Base-by-base conservation (phyloP, 2,329 filamentous ascomycete species). In the Cordyceps militaris region DNA sequence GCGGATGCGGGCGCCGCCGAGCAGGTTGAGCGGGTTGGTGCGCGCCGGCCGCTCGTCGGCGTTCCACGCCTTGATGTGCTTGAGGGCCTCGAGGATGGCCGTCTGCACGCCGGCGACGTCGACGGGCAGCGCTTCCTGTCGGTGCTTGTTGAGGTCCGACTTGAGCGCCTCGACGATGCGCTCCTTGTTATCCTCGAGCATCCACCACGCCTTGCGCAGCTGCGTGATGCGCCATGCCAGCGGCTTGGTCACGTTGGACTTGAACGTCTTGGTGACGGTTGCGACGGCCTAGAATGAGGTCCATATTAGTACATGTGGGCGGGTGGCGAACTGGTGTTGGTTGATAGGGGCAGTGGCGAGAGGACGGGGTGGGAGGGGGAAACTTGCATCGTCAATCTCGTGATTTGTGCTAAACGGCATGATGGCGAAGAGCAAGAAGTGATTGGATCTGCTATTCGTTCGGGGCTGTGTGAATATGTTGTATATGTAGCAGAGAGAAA, bases 211-310 rank as follows among this genome's bases (percentile, higher is more conserved):
- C 61, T 74, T 70, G 57, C 73, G 72, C 6, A 76, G 66, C 61
- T 76, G 74, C 64, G 67, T 70, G 58, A 71, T 71, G n/a, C 72
- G 66, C 71, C 72, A 76, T 54, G 65, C 64, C 4, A 74, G 61
- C 5, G 63, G 60, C 36, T 74, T 73, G 24, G 73, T 76, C 21
- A 62, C 66, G 19, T 62, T 56, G 1, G 61, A 52, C 3, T 48
- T 59, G 56, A 58, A 58, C 2, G 56, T 52, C 32, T 30, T 30
- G 38, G 56, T 58, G 56, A 53, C 48, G 49, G 19, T 36, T 19
- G 28, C 48, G 48, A 52, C 38, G 24, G 56, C 16, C 56, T 57
- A n/a, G n/a, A n/a, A n/a, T n/a, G n/a, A n/a, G n/a, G n/a, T n/a
- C n/a, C n/a, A n/a, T n/a, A n/a, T n/a, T n/a, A n/a, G n/a, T n/a